phyloP scores from a whole-genome alignment of 345 rosid genomes.

The Adansonia digitata region DNA sequence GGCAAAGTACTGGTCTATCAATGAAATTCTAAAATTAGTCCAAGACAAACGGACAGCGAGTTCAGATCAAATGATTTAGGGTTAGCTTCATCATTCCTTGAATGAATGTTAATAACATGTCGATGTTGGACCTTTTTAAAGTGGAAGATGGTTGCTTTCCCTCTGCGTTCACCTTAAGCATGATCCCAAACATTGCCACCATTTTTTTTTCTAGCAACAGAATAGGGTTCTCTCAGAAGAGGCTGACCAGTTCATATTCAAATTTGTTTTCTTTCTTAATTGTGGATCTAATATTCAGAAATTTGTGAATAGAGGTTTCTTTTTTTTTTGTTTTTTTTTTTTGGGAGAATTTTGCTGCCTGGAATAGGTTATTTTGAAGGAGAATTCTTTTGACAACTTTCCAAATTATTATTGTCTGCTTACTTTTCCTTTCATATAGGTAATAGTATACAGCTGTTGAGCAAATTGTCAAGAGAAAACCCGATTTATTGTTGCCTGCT shows the following conservation, averaged over 20 bases:
- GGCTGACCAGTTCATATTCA: background rate
- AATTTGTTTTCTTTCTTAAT: background rate
- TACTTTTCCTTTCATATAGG: background rate
- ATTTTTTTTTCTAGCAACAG: background rate
- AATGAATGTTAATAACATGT: background rate
- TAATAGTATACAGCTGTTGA: background rate
- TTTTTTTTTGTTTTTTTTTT: too few species aligned
- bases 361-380: background rate
- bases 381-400: background rate
- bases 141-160: background rate
- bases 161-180: background rate
- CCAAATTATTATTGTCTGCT: background rate
- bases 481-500: background rate
- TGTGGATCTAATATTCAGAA: background rate
- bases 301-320: background rate
- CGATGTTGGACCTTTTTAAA: background rate
- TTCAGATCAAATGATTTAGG: background rate
- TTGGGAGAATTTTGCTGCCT: background rate
- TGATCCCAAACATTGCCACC: background rate
- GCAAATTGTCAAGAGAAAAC: background rate
- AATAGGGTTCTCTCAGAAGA: background rate
- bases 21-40: background rate
- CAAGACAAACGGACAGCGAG: background rate
- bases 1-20: background rate
- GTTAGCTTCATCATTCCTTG: background rate